Base-by-base conservation (phyloP, 139 green algal genomes). In the Chlamydomonas sp. region DNA sequence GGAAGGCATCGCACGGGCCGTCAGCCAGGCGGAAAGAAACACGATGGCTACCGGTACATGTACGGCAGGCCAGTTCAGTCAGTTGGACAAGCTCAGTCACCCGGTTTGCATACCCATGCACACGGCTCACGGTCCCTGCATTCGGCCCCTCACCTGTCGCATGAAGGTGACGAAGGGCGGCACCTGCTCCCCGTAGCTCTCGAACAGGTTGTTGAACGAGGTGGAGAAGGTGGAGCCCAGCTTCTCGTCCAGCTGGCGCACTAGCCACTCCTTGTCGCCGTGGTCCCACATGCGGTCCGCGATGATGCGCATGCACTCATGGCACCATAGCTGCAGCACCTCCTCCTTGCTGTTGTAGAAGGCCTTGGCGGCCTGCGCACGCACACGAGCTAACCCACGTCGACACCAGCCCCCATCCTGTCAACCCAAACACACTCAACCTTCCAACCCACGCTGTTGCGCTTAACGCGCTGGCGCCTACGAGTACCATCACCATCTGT, bases 151-250 rank as follows among this genome's bases (percentile, higher is more conserved):
- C 69, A 90, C 85, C 75, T 85, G 67, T 69, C 95, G 93, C 93
- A 98, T 94, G 95, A 98, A 98, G 78, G 87, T 94, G 57, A 97
- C 95, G 89, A 96, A 98, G 49, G 95, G 95, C 66, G 93, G 95
- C 20, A 95, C 87, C 49, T 92, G 64, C 71, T 90, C 92, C 1
- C 76, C 88, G n/a, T 86, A 93, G 4, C 86, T 73, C 83, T 95
- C 92, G 83, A 98, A 98, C 62, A 97, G 89, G 12, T 78, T 74
- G 18, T 88, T 63, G 80, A 92, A 96, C 20, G 72, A 92, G 72
- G 85, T 94, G 77, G 76, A 85, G 83, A 98, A 96, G 4, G 89
- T 62, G 57, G 79, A 62, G 66, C 67, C 91, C 78, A 98, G 92
- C 78, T 91, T 93, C 60, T 95, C 87, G 85, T 97, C 94, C 67